Conservation (phyloP, 805 yeast species). For the Candida arabinofermentans region DNA sequence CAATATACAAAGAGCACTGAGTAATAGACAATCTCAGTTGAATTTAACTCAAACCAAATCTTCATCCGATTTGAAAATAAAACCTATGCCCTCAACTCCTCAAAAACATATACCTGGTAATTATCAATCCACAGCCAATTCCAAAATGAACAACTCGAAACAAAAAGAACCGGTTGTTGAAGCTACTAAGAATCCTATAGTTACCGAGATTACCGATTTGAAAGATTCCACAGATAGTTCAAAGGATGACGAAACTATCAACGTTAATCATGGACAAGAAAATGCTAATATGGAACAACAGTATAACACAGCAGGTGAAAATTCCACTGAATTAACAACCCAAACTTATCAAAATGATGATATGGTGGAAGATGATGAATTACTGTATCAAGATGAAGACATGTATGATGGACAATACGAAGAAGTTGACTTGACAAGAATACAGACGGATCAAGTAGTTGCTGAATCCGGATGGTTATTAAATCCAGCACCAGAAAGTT, state of each 20-base stretch:
- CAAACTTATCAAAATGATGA: constrained; percentile 1
- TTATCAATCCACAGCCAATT: constrained; percentile 4
- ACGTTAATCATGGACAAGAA: constrained; percentile 7
- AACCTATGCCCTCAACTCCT: constrained; percentile 1
- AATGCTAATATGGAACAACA: too few relatives aligned
- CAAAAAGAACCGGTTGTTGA: background rate
- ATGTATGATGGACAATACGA: constrained; percentile 16
- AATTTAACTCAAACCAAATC: constrained; percentile 8
- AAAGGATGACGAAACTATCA: constrained; percentile 31
- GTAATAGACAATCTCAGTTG: constrained; percentile 17
- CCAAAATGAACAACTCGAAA: background rate
- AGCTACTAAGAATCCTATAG: constrained; percentile 14
- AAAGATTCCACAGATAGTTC: constrained; percentile 35
- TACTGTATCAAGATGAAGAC: constrained; percentile 16
- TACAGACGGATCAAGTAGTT: constrained; percentile 70
- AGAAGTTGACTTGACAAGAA: constrained; percentile 53
- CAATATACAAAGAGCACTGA: constrained; percentile 32
- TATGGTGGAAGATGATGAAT: constrained; percentile 4
- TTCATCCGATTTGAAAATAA: constrained; percentile 5
- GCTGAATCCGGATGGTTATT: constrained; percentile 65
- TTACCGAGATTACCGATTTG: constrained; percentile 28
- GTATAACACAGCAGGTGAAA: background rate
- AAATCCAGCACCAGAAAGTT: constrained; percentile 45
- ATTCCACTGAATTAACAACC: background rate
- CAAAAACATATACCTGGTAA: background rate